These are phyloP conservation scores for Solanum hybrid DNA, from an alignment of 305 asterid species.

Conservation along the genomic window DNA sequence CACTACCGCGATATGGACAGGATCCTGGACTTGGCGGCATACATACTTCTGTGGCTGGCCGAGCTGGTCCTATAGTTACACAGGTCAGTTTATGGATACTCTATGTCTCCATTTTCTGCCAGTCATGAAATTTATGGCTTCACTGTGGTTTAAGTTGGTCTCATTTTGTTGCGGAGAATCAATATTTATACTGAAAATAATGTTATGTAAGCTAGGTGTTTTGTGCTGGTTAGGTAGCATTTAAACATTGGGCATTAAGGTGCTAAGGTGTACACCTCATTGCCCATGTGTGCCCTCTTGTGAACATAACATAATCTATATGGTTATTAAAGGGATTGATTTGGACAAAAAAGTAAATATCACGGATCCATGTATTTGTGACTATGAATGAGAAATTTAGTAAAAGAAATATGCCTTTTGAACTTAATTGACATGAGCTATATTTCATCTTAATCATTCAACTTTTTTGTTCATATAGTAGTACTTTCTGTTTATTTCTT, in stretches of 20 bases:
- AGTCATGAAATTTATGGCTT: background rate
- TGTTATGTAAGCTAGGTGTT: no score
- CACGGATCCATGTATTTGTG: background rate
- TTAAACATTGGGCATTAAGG: no score
- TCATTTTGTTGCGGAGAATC: background rate
- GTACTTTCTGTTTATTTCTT: background rate
- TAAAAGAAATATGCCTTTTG: background rate
- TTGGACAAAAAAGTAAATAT: no score
- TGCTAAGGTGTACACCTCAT: no score
- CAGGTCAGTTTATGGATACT: constrained; percentile 9
- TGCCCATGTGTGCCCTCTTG: no score
- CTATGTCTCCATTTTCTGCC: background rate
- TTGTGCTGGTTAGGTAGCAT: no score
- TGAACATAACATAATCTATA: no score
- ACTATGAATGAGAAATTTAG: background rate
- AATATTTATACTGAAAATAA: background rate
- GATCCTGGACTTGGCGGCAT: constrained; percentile 8
- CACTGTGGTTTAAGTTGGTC: background rate
- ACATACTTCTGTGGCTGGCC: constrained; percentile 8
- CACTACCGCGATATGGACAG: constrained; percentile 10
- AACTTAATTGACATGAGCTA: background rate
- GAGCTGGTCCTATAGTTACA: constrained; percentile 12
- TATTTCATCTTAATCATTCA: background rate
- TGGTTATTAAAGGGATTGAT: no score
- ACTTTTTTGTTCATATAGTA: background rate